Evolutionary conservation across 2,329 filamentous ascomycete species (phyloP).

Genomic region (Podosphaera fusca): DNA sequence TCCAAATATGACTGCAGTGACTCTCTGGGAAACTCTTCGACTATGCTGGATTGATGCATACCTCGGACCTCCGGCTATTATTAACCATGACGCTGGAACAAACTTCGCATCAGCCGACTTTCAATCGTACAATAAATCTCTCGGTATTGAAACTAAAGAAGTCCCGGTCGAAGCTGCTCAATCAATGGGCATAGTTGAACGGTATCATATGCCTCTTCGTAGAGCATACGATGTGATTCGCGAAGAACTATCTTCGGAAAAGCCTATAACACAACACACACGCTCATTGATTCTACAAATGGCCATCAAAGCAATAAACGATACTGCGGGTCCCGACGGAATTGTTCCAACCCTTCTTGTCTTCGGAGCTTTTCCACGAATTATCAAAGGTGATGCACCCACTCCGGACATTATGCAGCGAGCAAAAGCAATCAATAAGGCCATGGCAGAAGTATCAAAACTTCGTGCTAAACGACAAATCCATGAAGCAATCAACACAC

Average conservation of each 20-base stretch:
- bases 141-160: background rate
- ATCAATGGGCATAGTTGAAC: background rate
- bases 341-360: background rate
- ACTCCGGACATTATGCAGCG: background rate
- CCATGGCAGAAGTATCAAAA: slow-evolving; percentile 4
- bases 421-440: slow-evolving; percentile 2
- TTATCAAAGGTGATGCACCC: background rate
- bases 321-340: background rate
- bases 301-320: background rate
- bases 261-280: no score
- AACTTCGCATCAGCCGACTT: background rate
- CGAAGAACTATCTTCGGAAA: no score
- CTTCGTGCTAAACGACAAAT: slow-evolving; percentile 1
- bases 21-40: no score
- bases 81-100: background rate
- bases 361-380: background rate
- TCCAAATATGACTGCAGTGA: background rate
- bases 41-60: background rate
- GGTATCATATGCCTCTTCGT: background rate
- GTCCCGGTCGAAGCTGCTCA: background rate
- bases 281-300: background rate
- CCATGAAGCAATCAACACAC: background rate
- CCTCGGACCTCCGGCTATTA: background rate
- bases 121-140: background rate
- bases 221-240: background rate